Conservation (phyloP, 2,329 filamentous ascomycete genomes). For the Penicillium hesseltinei region DNA sequence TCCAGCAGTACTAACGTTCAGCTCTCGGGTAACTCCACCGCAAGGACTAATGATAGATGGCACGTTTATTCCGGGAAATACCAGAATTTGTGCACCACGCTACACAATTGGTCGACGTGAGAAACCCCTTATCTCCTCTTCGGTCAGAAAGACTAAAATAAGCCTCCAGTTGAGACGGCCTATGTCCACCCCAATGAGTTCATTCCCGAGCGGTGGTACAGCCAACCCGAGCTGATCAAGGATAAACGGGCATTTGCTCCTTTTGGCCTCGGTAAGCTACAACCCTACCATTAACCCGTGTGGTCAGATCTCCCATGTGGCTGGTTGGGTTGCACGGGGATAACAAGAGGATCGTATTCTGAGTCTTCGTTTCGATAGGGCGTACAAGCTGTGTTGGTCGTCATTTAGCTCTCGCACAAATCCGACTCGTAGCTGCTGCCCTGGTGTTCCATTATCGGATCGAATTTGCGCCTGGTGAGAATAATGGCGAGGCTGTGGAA, state of each 20-base stretch:
- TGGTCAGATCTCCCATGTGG: neutral
- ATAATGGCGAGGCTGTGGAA: slow-evolving; percentile 1
- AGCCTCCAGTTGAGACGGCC: slow-evolving; percentile 23
- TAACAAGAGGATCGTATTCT: neutral
- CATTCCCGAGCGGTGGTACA: slow-evolving; percentile 36
- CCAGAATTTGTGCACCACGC: neutral
- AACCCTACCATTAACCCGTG: neutral
- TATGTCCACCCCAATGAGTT: slow-evolving; percentile 40
- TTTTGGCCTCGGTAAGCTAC: slow-evolving; percentile 18
- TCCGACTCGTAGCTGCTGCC: neutral
- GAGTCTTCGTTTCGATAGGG: neutral
- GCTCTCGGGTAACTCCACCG: neutral
- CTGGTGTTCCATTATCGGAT: neutral
- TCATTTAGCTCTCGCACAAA: slow-evolving; percentile 8
- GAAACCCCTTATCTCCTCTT: neutral
- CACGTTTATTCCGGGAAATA: slow-evolving; percentile 1
- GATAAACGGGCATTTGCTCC: slow-evolving; percentile 18
- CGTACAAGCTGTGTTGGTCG: slow-evolving; percentile 7
- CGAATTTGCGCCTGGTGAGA: slow-evolving; percentile 1
- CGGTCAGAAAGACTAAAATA: neutral
- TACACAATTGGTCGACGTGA: slow-evolving; percentile 4
- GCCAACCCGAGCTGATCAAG: slow-evolving; percentile 17
- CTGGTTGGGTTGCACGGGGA: neutral
- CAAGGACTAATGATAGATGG: neutral
- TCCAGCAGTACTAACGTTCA: neutral